Conservation (phyloP, 1,139 yeast species). For the Saccharomycopsis hybrid region DNA sequence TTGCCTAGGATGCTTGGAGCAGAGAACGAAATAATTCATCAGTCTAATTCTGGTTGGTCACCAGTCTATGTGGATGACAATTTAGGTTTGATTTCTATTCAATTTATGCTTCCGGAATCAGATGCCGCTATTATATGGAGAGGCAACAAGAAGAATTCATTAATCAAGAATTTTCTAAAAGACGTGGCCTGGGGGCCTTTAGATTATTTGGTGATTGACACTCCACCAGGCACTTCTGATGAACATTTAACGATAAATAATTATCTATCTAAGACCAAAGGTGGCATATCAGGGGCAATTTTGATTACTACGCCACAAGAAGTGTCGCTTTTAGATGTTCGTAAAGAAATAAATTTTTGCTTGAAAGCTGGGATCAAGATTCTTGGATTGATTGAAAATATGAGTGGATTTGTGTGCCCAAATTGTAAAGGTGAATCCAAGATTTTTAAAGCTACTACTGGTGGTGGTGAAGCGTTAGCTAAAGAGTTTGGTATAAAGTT, state of each 20-base stretch:
- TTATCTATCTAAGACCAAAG: conserved; percentile 62
- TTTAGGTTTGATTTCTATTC: conserved; percentile 91
- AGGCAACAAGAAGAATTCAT: conserved; percentile 89
- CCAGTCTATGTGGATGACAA: conserved; percentile 96
- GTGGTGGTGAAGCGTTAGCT: conserved; percentile 87
- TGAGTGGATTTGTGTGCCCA: conserved; percentile 99
- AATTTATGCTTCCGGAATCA: conserved; percentile 88
- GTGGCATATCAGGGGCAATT: conserved; percentile 92
- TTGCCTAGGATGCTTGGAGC: conserved; percentile 94
- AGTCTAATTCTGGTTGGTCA: conserved; percentile 90
- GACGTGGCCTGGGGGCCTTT: conserved; percentile 96
- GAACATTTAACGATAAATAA: conserved; percentile 90
- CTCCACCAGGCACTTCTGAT: conserved; percentile 98
- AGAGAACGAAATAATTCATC: conserved; percentile 77
- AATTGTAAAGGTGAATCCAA: conserved; percentile 84
- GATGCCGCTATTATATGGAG: conserved; percentile 97
- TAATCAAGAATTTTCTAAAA: conserved; percentile 87
- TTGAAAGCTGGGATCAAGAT: conserved; percentile 80
- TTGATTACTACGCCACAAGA: conserved; percentile 98
- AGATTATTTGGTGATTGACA: conserved; percentile 86
- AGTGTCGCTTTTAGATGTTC: conserved; percentile 87
- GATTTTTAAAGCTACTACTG: conserved; percentile 92
- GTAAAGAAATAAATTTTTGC: conserved; percentile 95
- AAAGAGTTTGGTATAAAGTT: conserved; percentile 70
- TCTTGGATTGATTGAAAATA: conserved; percentile 89